Evolutionary conservation across 345 rosid species (phyloP).

Genomic region (Nasturtium officinale): DNA sequence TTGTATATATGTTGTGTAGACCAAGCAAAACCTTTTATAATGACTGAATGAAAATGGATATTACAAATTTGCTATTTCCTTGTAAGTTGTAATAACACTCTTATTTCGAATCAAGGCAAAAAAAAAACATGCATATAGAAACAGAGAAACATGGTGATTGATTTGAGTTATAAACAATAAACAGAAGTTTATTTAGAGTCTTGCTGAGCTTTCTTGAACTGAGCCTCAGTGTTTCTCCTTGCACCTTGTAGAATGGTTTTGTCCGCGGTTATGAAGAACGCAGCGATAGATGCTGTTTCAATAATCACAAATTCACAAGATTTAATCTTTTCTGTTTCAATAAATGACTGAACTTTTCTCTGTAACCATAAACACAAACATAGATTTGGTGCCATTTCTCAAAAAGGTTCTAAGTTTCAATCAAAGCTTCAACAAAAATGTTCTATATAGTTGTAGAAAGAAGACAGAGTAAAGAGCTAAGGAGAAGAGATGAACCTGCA

Average conservation of each 20-base stretch:
- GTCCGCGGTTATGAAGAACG: constrained; percentile 92
- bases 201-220: constrained; percentile 41
- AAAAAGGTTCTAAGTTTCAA: neutral
- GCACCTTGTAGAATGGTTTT: constrained; percentile 88
- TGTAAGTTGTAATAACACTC: neutral
- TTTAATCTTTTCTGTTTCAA: neutral
- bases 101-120: constrained; percentile 22
- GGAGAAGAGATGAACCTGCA: constrained; percentile 44
- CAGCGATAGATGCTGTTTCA: constrained; percentile 63
- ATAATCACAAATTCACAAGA: constrained; percentile 16
- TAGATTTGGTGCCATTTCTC: neutral
- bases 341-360: neutral
- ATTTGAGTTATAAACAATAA: constrained; percentile 30
- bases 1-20: neutral
- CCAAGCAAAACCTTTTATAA: neutral
- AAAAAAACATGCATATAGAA: constrained; percentile 6
- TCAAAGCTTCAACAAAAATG: neutral
- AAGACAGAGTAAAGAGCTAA: neutral
- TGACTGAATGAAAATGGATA: neutral
- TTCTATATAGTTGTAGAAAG: neutral
- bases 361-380: neutral
- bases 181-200: constrained; percentile 18
- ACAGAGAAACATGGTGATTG: constrained; percentile 17
- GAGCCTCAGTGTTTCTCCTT: constrained; percentile 49
- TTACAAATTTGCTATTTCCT: neutral